Conservation (phyloP, 192 early-diverging fungal genomes). For the Coemansia sp. region DNA sequence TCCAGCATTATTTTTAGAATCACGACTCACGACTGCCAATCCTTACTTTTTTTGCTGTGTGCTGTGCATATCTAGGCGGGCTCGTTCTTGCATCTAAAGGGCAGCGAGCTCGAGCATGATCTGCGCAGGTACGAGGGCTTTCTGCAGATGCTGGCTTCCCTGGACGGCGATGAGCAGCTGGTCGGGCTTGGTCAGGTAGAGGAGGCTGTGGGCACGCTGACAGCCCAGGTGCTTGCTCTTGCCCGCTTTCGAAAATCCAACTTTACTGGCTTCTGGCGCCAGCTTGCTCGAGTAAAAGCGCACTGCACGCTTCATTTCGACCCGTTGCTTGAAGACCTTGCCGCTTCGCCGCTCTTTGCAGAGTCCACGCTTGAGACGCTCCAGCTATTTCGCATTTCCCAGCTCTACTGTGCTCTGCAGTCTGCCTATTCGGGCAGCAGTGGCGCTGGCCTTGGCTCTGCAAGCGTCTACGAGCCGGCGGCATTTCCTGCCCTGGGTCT, state of each 20-base stretch:
- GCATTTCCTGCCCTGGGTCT: slow-evolving; percentile 23
- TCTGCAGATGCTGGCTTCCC: slow-evolving; percentile 10
- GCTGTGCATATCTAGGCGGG: slow-evolving; percentile 25
- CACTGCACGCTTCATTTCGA: slow-evolving; percentile 33
- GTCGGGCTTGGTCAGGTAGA: slow-evolving; percentile 44
- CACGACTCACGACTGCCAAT: neutral
- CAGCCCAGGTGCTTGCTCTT: slow-evolving; percentile 35
- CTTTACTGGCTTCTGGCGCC: slow-evolving; percentile 46
- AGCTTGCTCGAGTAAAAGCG: slow-evolving; percentile 19
- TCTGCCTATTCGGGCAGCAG: slow-evolving; percentile 8
- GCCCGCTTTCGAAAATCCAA: slow-evolving; percentile 48
- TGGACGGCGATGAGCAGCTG: slow-evolving; percentile 34
- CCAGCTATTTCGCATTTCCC: slow-evolving; percentile 43
- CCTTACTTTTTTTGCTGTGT: neutral
- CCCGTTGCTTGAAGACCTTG: slow-evolving; percentile 23
- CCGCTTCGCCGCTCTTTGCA: slow-evolving; percentile 32
- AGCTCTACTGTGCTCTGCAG: slow-evolving; percentile 33
- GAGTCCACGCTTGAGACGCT: slow-evolving; percentile 44
- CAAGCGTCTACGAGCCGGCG: neutral
- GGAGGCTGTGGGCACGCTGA: slow-evolving; percentile 33
- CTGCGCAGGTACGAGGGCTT: slow-evolving; percentile 41
- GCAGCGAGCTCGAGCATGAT: slow-evolving; percentile 31
- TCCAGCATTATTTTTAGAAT: slow-evolving; percentile 5
- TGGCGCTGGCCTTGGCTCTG: neutral
- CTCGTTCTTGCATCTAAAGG: slow-evolving; percentile 41